Base-by-base conservation (phyloP, 257 asterid species). In the Orobanche coerulescens region DNA sequence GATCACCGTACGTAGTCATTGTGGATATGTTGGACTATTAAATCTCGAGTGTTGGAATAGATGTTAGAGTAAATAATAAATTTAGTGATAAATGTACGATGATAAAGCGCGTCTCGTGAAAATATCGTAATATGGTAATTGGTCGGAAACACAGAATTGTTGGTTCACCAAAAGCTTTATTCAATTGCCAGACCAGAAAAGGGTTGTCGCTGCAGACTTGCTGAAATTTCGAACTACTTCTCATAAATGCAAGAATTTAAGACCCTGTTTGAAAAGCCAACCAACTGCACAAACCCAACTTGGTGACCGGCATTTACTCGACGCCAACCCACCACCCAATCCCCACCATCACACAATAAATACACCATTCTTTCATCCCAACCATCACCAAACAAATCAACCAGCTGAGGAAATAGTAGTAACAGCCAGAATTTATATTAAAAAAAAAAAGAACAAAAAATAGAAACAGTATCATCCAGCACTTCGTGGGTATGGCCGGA, bases 181-280 rank as follows among this genome's bases (percentile, higher is more conserved):
- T 37, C 1, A 62, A 23, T 46, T 60, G 75, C 69, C 75, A 65
- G 76, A 69, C 22, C 57, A 37, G 58, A 73, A 57, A 57, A 62
- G 46, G 65, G 63, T n/a, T 39, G 70, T 46, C 61, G 71, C 4
- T 14, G 12, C 16, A 31, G 16, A 26, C 19, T 25, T 23, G 37
- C 47, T 6, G 49, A 61, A 66, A 62, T 39, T 42, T 71, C 78
- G 63, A 84, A 74, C 87, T 13, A 71, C 82, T 67, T 63, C 1
- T 58, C 65, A 84, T 87, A 71, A 86, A 82, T 81, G 84, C 76
- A 52, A 13, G 79, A 79, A 75, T 74, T 85, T 6, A 82, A 67
- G 67, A 69, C 61, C 4, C n/a, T 13, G 57, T 59, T 66, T 75
- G 31, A 59, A 70, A 69, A 55, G 76, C 75, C 47, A 71, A 71